phyloP scores from a whole-genome alignment of 768 basidiomycete genomes.

The Cubamyces lactineus region DNA sequence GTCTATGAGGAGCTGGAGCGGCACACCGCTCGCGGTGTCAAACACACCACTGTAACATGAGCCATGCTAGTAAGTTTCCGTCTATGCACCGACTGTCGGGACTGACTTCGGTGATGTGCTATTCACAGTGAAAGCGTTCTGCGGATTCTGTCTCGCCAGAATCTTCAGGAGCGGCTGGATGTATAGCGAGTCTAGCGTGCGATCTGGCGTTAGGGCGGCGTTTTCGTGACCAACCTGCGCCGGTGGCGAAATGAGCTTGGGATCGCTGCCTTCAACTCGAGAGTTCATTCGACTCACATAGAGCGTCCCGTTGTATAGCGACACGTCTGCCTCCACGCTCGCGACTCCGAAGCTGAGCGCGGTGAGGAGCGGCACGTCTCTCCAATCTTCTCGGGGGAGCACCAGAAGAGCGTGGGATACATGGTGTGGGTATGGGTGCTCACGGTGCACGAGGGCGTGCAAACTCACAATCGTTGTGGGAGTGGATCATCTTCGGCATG shows the following conservation, averaged over 20 bases:
- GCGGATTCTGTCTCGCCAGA: conserved; percentile 46
- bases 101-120: conserved; percentile 46
- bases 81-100: neutral
- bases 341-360: conserved; percentile 52
- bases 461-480: conserved; percentile 55
- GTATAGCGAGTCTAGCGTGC: conserved; percentile 53
- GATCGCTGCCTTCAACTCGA: neutral
- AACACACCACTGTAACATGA: conserved; percentile 48
- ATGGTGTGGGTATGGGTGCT: neutral
- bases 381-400: conserved; percentile 45
- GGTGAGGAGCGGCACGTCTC: conserved; percentile 52
- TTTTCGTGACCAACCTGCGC: conserved; percentile 49
- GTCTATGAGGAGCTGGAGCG: conserved; percentile 54
- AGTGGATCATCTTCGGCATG: conserved; percentile 53
- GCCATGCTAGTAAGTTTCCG: neutral
- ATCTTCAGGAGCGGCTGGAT: conserved; percentile 49
- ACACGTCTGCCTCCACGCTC: conserved; percentile 60
- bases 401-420: neutral
- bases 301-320: conserved; percentile 47
- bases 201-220: conserved; percentile 44
- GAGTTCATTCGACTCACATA: conserved; percentile 37
- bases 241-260: neutral
- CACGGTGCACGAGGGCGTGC: neutral
- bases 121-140: conserved; percentile 44
- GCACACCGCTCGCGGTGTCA: conserved; percentile 44